Conservation (phyloP, 1,284 basidiomycete species). For the Leccinum subfulvum region DNA sequence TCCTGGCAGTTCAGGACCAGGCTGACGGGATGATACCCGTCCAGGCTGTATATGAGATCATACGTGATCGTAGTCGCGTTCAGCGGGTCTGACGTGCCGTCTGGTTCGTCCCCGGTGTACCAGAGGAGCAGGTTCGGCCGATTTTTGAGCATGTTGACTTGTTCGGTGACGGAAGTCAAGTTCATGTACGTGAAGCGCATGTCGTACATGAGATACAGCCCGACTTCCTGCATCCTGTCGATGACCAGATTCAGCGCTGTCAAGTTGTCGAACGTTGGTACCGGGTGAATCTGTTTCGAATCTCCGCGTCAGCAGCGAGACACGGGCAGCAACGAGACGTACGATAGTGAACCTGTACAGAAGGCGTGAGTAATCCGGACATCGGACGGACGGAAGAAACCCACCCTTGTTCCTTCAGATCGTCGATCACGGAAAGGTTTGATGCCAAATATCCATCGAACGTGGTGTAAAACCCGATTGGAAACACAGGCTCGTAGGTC, state of each 20-base stretch:
- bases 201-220: constrained; percentile 75
- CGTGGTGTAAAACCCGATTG: constrained; percentile 70
- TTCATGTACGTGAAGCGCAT: constrained; percentile 71
- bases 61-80: constrained; percentile 57
- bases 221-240: constrained; percentile 69
- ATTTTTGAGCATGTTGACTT: constrained; percentile 66
- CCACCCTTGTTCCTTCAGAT: constrained; percentile 51
- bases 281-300: constrained; percentile 52
- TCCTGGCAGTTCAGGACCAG: constrained; percentile 74
- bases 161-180: constrained; percentile 55
- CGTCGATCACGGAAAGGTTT: constrained; percentile 56
- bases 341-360: constrained; percentile 11
- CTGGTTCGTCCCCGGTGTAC: constrained; percentile 78
- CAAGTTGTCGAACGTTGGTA: constrained; percentile 60
- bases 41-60: constrained; percentile 64
- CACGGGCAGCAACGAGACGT: constrained; percentile 11
- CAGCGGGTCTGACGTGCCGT: constrained; percentile 66
- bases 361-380: background rate
- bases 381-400: background rate
- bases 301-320: constrained; percentile 4
- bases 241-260: constrained; percentile 56
- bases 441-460: constrained; percentile 57
- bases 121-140: constrained; percentile 69
- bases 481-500: constrained; percentile 59
- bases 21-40: constrained; percentile 75